Evolutionary conservation across 768 basidiomycete species (phyloP), one percentile per base, ranked within the genome.

Genomic region (Lactifluus pinguis): DNA sequence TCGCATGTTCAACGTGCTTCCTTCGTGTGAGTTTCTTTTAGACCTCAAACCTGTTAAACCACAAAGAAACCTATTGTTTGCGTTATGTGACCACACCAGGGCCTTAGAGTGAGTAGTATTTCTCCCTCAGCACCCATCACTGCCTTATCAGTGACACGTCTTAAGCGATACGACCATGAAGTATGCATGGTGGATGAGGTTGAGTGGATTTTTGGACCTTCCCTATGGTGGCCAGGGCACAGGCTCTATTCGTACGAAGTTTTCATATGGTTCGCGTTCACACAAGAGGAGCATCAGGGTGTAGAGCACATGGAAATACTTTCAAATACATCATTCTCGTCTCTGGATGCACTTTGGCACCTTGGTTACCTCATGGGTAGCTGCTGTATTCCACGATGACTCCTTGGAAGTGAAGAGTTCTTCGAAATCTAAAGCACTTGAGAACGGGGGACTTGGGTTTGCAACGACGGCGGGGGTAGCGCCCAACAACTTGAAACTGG

Each of bases 1-100:
- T 42, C 59, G 62, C 32, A 57, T 67, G 30, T 65, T 67, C 55
- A 68, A 66, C 13, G 55, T 53, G 11, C 56, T 44, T 3, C 57
- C 52, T 36, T 32, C 41, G 1, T 52, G 49, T 51, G 10, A 51
- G 21, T 1, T 55, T n/a, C 39, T 30, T 2, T 55, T 19, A 15
- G 49, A 61, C 25, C 3, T 3, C 13, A 38, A 1, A 13, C 3
- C 50, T 21, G 25, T n/a, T 7, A 14, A 14, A 17, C 48, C 7
- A 39, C 36, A n/a, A 15, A 44, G 30, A 7, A n/a, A 44, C 38
- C 11, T 21, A 53, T 36, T 48, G 6, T 38, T 53, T 51, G 17
- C 29, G 36, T 17, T 10, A 9, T 54, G 59, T 60, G 25, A 14
- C 51, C 2, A 8, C 14, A 17, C 21, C 34, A 10, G 13, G 5